phyloP scores from a whole-genome alignment of 2,329 filamentous ascomycete species.

The Didymella arachidicola region DNA sequence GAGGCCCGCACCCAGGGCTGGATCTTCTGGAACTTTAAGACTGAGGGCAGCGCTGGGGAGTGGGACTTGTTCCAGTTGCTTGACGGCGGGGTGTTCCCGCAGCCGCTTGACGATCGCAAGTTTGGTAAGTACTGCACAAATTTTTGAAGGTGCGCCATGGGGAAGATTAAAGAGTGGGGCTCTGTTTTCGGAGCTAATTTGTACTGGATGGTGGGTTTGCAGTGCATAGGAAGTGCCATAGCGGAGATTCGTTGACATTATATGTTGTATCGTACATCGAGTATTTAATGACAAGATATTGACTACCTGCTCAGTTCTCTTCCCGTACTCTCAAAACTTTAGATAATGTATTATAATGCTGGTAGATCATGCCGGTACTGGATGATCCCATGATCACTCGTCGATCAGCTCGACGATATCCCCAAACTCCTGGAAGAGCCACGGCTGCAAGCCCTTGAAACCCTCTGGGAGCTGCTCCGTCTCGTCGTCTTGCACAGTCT shows the following conservation, averaged over 20 bases:
- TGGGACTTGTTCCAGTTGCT: conserved; percentile 62
- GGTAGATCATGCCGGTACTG: background rate
- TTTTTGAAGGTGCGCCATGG: conserved; percentile 17
- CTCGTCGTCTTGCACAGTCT: background rate
- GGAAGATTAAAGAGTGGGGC: background rate
- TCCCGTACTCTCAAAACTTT: too few species aligned
- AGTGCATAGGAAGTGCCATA: background rate
- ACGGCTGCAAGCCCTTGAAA: conserved; percentile 48
- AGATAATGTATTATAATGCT: background rate
- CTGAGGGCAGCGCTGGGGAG: conserved; percentile 58
- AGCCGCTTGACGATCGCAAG: conserved; percentile 38
- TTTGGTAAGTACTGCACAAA: conserved; percentile 42
- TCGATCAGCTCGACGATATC: conserved; percentile 51
- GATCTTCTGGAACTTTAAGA: conserved; percentile 68
- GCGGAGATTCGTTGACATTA: background rate
- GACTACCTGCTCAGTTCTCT: background rate
- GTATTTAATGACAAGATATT: conserved; percentile 1
- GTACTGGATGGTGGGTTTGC: background rate
- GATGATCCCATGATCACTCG: conserved; percentile 9
- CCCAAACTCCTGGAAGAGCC: conserved; percentile 52
- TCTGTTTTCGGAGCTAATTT: background rate
- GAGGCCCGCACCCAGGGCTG: conserved; percentile 61
- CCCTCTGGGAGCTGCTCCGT: conserved; percentile 27
- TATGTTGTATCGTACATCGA: conserved; percentile 2
- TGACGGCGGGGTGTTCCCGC: conserved; percentile 60